A percentile compares a stretch with the other conserved stretches of the same genome.
phyloP scores from a whole-genome alignment of 257 asterid genomes.

The Forsythia viridissima region DNA sequence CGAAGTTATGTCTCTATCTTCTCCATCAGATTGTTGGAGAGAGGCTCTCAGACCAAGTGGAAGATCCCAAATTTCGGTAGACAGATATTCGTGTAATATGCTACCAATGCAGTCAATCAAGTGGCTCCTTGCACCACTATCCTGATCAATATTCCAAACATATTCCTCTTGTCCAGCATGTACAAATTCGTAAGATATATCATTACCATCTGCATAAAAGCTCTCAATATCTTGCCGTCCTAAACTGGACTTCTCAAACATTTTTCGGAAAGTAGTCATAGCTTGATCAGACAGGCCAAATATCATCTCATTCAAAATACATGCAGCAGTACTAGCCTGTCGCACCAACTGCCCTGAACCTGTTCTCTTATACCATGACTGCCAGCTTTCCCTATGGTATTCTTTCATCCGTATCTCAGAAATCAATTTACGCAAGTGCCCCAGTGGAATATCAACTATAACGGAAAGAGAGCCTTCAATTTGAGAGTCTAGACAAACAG shows the following conservation, averaged over 20 bases:
- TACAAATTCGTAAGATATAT: slow-evolving; percentile 28
- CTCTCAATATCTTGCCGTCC: slow-evolving; percentile 29
- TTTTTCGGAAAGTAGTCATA: slow-evolving; percentile 37
- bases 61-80: slow-evolving; percentile 92
- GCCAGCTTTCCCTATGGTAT: slow-evolving; percentile 72
- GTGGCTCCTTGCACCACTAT: slow-evolving; percentile 43
- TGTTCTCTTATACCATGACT: slow-evolving; percentile 74
- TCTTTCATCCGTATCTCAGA: slow-evolving; percentile 70
- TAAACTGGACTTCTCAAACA: slow-evolving; percentile 42
- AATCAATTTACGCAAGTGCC: slow-evolving; percentile 66
- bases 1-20: slow-evolving; percentile 53
- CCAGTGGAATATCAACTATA: slow-evolving; percentile 75
- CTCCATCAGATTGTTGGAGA: slow-evolving; percentile 44
- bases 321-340: slow-evolving; percentile 85
- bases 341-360: slow-evolving; percentile 84
- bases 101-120: slow-evolving; percentile 77
- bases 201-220: slow-evolving; percentile 24
- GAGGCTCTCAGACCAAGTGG: slow-evolving; percentile 64
- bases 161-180: slow-evolving; percentile 35
- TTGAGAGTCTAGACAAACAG: slow-evolving; percentile 53
- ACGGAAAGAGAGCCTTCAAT: slow-evolving; percentile 67
- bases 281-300: slow-evolving; percentile 83
- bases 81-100: slow-evolving; percentile 83
- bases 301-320: slow-evolving; percentile 85
- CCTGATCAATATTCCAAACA: slow-evolving; percentile 41